Conservation (phyloP, 2,329 filamentous ascomycete genomes). For the Aaosphaeria pasadenensis region DNA sequence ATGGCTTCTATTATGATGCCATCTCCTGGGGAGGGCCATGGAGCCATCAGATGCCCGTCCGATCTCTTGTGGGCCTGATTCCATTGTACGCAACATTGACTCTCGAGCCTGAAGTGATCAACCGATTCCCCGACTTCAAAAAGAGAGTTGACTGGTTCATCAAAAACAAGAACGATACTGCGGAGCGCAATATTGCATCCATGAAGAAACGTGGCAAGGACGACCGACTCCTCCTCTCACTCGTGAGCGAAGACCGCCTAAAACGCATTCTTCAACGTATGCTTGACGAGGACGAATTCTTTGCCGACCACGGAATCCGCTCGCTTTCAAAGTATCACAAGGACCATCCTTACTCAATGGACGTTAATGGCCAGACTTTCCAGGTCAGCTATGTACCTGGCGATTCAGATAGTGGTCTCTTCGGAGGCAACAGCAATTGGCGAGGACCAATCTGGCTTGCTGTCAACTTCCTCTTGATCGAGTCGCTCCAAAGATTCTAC, state of each 20-base stretch:
- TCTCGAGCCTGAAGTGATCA: conserved; percentile 88
- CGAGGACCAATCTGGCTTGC: conserved; percentile 91
- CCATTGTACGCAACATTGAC: conserved; percentile 90
- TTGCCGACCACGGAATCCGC: conserved; percentile 85
- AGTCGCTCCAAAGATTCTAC: conserved; percentile 92
- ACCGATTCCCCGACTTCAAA: conserved; percentile 89
- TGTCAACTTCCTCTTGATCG: conserved; percentile 91
- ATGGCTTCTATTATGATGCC: conserved; percentile 97
- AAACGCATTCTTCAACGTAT: conserved; percentile 86
- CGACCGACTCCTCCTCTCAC: conserved; percentile 78
- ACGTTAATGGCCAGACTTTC: conserved; percentile 89
- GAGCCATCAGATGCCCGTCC: conserved; percentile 87
- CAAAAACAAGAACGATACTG: conserved; percentile 78
- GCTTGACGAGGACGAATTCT: conserved; percentile 91
- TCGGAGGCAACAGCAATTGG: conserved; percentile 98
- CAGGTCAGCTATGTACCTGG: conserved; percentile 86
- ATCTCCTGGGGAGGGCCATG: conserved; percentile 94
- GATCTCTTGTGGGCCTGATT: conserved; percentile 89
- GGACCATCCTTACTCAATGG: conserved; percentile 88
- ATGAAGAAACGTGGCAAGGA: conserved; percentile 89
- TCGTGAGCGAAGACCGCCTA: conserved; percentile 90
- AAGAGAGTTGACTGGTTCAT: conserved; percentile 93
- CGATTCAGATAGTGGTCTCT: conserved; percentile 93
- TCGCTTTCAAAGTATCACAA: conserved; percentile 91
- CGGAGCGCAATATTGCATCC: conserved; percentile 90